Percentiles rank a stretch among this genome's conserved stretches.
Evolutionary conservation across 2,329 filamentous ascomycete species (phyloP).

Genomic region (Didymosphaeria variabile): DNA sequence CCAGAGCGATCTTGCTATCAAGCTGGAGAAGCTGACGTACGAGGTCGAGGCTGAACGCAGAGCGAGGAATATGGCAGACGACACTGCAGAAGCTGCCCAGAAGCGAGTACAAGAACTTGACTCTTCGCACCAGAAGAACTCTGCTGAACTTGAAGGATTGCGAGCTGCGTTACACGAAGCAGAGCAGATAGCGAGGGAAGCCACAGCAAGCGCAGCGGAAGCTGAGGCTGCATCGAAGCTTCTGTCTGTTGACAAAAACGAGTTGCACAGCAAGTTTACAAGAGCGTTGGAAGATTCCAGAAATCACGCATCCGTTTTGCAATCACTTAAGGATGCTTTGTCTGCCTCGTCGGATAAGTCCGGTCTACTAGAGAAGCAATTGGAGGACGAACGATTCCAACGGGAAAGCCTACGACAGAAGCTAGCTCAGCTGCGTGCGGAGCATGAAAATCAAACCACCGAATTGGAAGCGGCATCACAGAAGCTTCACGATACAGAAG

Average conservation of each 20-base stretch:
- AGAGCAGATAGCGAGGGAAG: constrained; percentile 81
- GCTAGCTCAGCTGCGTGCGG: constrained; percentile 76
- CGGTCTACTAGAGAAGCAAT: constrained; percentile 77
- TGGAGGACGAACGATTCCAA: constrained; percentile 82
- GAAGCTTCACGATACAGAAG: constrained; percentile 83
- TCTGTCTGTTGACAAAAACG: constrained; percentile 85
- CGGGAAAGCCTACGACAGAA: constrained; percentile 80
- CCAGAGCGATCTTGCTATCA: constrained; percentile 82
- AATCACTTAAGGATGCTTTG: constrained; percentile 79
- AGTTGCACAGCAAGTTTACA: constrained; percentile 74
- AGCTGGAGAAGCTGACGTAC: constrained; percentile 71
- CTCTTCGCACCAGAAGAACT: constrained; percentile 80
- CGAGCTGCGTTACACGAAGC: constrained; percentile 84
- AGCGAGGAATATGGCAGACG: constrained; percentile 85
- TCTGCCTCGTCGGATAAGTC: constrained; percentile 81
- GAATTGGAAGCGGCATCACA: constrained; percentile 80
- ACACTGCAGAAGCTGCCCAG: constrained; percentile 83
- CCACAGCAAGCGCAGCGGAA: constrained; percentile 79
- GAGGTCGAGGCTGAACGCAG: constrained; percentile 84
- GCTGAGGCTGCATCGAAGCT: constrained; percentile 77
- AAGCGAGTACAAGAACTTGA: constrained; percentile 86
- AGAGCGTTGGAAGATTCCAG: constrained; percentile 72
- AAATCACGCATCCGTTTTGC: constrained; percentile 75
- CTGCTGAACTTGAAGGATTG: constrained; percentile 84
- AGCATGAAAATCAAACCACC: constrained; percentile 80